Evolutionary conservation across 768 basidiomycete species (phyloP).

Genomic region (Trametes cinnabarina): DNA sequence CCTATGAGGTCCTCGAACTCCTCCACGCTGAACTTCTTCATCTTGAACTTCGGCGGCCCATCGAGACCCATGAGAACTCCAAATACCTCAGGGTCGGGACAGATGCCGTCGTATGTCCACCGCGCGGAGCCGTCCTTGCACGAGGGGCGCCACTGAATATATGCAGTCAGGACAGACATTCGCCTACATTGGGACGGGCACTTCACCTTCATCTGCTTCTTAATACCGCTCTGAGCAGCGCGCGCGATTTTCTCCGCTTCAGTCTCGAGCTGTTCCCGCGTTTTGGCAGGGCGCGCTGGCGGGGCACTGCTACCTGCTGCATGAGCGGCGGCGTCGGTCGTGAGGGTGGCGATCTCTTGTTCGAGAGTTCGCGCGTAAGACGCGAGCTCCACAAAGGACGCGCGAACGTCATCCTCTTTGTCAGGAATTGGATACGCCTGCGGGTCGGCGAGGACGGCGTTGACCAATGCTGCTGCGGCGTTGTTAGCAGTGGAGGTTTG

Average conservation of each 20-base stretch:
- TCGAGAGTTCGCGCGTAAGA: slow-evolving; percentile 35
- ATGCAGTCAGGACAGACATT: neutral
- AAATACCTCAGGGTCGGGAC: slow-evolving; percentile 46
- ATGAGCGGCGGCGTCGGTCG: neutral
- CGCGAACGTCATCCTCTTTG: slow-evolving; percentile 32
- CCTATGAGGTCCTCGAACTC: slow-evolving; percentile 25
- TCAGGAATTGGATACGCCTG: slow-evolving; percentile 37
- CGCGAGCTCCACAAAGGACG: slow-evolving; percentile 33
- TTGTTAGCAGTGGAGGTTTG: neutral
- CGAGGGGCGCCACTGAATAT: slow-evolving; percentile 48
- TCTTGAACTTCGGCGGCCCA: slow-evolving; percentile 48
- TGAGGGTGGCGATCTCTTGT: slow-evolving; percentile 6
- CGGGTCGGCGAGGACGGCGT: slow-evolving; percentile 38
- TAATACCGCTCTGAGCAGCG: slow-evolving; percentile 48
- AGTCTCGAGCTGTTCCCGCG: slow-evolving; percentile 36
- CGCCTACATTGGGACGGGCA: neutral
- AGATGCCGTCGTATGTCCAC: slow-evolving; percentile 54
- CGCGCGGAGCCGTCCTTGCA: slow-evolving; percentile 47
- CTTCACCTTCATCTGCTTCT: slow-evolving; percentile 46
- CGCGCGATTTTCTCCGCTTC: slow-evolving; percentile 46
- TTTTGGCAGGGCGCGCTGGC: slow-evolving; percentile 30
- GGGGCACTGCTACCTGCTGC: neutral
- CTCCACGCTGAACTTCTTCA: slow-evolving; percentile 37
- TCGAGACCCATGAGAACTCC: slow-evolving; percentile 42
- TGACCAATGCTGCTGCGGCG: slow-evolving; percentile 36